A percentile compares a stretch with the other conserved stretches of the same genome.
Conservation (phyloP, 2,329 filamentous ascomycete species). For the Claviceps sp. region DNA sequence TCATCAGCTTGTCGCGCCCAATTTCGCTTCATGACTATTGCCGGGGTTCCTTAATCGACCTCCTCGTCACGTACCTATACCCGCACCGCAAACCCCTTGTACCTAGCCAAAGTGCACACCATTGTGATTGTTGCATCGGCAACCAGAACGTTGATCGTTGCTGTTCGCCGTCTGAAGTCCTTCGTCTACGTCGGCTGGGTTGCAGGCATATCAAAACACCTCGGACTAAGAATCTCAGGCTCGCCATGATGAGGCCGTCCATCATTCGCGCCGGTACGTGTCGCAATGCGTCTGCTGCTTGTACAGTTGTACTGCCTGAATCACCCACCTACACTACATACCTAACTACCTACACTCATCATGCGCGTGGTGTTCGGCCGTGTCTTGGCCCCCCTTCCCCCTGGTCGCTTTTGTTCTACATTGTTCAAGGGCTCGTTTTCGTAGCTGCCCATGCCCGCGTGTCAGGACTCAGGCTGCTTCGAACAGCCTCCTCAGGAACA, state of each 20-base stretch:
- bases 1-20: background rate
- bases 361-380: background rate
- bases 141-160: background rate
- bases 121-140: background rate
- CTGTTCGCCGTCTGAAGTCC: background rate
- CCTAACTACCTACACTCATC: background rate
- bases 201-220: background rate
- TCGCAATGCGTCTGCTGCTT: background rate
- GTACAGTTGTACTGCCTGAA: background rate
- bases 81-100: background rate
- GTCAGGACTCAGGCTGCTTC: background rate
- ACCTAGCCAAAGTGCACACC: background rate
- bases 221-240: background rate
- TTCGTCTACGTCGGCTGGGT: background rate
- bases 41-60: background rate
- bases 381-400: background rate
- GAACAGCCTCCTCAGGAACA: background rate
- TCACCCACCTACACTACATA: background rate
- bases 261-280: conserved; percentile 49
- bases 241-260: conserved; percentile 41
- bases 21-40: conserved; percentile 2
- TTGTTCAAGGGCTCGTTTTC: conserved; percentile 6
- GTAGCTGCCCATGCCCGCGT: conserved; percentile 1
- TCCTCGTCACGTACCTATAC: background rate
- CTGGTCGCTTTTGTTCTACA: conserved; percentile 3